Conservation (phyloP, 2,329 filamentous ascomycete species). For the Trichoderma koningii region DNA sequence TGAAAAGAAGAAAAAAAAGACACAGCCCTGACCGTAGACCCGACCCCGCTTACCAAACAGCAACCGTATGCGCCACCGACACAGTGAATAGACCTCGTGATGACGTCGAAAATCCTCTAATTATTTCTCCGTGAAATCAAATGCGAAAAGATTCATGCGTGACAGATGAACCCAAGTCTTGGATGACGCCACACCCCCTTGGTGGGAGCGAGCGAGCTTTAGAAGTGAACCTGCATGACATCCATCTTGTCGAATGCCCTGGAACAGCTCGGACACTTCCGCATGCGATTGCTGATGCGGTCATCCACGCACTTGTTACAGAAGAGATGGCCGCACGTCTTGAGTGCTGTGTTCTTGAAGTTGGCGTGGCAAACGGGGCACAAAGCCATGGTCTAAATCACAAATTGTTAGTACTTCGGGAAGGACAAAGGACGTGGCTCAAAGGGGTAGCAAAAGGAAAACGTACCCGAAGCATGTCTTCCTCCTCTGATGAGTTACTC, state of each 20-base stretch:
- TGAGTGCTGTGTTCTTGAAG: slow-evolving; percentile 91
- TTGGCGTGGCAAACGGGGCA: slow-evolving; percentile 92
- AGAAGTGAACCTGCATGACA: slow-evolving; percentile 71
- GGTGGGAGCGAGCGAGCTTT: slow-evolving; percentile 16
- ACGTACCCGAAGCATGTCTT: slow-evolving; percentile 84
- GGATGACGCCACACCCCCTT: not conserved
- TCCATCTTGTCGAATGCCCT: slow-evolving; percentile 90
- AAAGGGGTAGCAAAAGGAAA: not conserved
- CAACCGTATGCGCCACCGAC: slow-evolving; percentile 13
- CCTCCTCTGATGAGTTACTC: slow-evolving; percentile 78
- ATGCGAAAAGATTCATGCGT: slow-evolving; percentile 5
- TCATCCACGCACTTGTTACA: slow-evolving; percentile 90
- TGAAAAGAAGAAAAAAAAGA: slow-evolving; percentile 4
- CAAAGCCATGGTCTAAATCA: slow-evolving; percentile 51
- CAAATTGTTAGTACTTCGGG: slow-evolving; percentile 31
- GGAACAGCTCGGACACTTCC: slow-evolving; percentile 94
- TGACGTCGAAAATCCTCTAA: slow-evolving; percentile 21
- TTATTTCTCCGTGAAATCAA: slow-evolving; percentile 13
- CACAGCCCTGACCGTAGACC: slow-evolving; percentile 13
- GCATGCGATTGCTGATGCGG: slow-evolving; percentile 82
- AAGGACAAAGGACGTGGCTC: not conserved
- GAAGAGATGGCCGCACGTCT: slow-evolving; percentile 93
- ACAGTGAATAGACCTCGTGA: slow-evolving; percentile 21
- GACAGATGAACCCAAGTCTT: not conserved
- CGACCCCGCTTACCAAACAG: slow-evolving; percentile 11